phyloP scores from a whole-genome alignment of 176 grass and related monocot genomes.

The maize (Zea mays) region DNA sequence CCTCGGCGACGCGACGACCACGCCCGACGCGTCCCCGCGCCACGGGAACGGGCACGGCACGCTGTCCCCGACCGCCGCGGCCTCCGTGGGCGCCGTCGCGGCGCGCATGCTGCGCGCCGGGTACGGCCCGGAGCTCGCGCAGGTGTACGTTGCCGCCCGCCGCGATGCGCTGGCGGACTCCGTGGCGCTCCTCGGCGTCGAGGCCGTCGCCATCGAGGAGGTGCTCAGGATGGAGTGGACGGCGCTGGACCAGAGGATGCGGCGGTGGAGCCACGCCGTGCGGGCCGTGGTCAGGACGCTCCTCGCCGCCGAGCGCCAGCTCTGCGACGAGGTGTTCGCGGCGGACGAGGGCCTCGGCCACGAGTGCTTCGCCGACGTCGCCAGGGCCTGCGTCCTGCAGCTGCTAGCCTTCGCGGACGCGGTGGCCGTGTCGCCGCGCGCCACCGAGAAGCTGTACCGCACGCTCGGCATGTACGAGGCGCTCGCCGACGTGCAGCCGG shows the following conservation, averaged over 20 bases:
- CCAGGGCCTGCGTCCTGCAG: conserved; percentile 66
- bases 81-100: conserved; percentile 44
- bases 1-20: conserved; percentile 20
- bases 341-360: conserved; percentile 42
- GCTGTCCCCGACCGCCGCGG: conserved; percentile 34
- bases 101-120: conserved; percentile 60
- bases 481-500: conserved; percentile 49
- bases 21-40: conserved; percentile 33
- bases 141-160: conserved; percentile 60
- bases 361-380: conserved; percentile 76
- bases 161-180: conserved; percentile 63
- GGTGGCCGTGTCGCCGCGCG: conserved; percentile 53
- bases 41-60: background rate
- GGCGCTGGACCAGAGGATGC: conserved; percentile 65
- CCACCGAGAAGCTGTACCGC: conserved; percentile 73
- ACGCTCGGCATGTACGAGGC: conserved; percentile 84
- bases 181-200: conserved; percentile 50
- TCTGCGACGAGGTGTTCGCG: conserved; percentile 65
- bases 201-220: conserved; percentile 69
- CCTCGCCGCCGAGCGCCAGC: conserved; percentile 49
- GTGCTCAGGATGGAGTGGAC: conserved; percentile 70
- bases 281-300: conserved; percentile 40
- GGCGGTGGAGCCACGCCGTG: conserved; percentile 67
- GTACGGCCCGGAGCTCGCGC: conserved; percentile 71
- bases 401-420: conserved; percentile 76